These are phyloP conservation scores for Artemisia annua DNA, from an alignment of 129 eudicot species.

Conservation along the genomic window DNA sequence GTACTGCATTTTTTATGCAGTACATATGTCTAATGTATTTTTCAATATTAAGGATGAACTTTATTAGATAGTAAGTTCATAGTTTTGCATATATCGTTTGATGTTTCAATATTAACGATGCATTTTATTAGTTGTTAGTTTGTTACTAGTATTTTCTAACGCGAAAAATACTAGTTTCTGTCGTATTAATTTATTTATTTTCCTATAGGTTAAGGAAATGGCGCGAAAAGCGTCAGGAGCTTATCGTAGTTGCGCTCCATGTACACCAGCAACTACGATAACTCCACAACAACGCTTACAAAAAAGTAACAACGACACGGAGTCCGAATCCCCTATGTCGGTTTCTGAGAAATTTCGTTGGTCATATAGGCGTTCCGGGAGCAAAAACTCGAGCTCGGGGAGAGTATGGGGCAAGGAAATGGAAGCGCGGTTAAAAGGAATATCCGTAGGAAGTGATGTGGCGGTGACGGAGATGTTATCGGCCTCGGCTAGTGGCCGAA, in stretches of 20 bases:
- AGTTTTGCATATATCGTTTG: no score
- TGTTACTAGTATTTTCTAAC: no score
- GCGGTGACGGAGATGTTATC: constrained; percentile 38
- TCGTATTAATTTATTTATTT: neutral
- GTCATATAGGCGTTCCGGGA: constrained; percentile 52
- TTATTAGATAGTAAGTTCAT: no score
- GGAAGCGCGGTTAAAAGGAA: constrained; percentile 70
- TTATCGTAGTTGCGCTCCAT: constrained; percentile 69
- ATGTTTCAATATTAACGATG: no score
- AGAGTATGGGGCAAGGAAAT: constrained; percentile 70
- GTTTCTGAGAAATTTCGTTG: constrained; percentile 52
- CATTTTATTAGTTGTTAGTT: no score
- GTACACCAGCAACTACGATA: constrained; percentile 41
- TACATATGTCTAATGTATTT: no score
- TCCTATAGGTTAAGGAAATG: constrained; percentile 70
- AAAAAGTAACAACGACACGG: constrained; percentile 20
- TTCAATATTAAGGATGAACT: no score
- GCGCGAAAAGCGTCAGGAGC: constrained; percentile 87
- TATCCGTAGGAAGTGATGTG: constrained; percentile 51
- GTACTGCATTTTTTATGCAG: no score
- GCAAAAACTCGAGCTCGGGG: constrained; percentile 68
- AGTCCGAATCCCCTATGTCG: constrained; percentile 45
- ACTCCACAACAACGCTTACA: constrained; percentile 20
- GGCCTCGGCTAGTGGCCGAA: constrained; percentile 59
- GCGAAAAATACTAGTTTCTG: no score